Percentiles rank a stretch among this genome's conserved stretches.
These are phyloP conservation scores for Fremontodendron californicum DNA, from an alignment of 345 rosid species.

Conservation along the genomic window DNA sequence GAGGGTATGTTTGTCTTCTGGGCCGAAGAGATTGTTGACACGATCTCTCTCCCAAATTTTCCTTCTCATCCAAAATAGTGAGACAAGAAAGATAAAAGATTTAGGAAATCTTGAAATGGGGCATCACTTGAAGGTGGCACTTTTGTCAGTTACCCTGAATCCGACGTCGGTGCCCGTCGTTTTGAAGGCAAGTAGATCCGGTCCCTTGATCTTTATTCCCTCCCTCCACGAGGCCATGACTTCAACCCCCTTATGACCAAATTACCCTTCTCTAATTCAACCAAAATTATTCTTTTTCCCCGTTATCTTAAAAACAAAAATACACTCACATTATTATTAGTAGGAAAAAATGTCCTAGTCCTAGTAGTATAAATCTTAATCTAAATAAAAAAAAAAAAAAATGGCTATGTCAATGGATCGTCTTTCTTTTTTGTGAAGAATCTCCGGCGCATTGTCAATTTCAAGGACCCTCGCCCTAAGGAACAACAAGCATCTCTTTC, in stretches of 20 bases:
- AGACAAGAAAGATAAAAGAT: slow-evolving; percentile 58
- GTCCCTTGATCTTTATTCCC: slow-evolving; percentile 28
- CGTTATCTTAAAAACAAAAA: not conserved
- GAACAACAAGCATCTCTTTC: not conserved
- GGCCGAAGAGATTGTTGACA: not conserved
- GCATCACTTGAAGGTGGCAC: slow-evolving; percentile 50
- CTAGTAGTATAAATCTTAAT: not conserved
- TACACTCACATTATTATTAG: not conserved
- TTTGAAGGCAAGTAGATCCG: slow-evolving; percentile 71
- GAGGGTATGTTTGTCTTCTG: slow-evolving; percentile 20
- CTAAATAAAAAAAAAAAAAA: not conserved
- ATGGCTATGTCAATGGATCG: not conserved
- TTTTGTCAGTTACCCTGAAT: slow-evolving; percentile 46
- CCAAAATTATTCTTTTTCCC: not conserved
- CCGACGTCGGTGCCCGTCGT: slow-evolving; percentile 80
- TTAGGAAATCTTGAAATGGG: slow-evolving; percentile 62
- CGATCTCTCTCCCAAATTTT: slow-evolving; percentile 15
- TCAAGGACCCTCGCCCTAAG: slow-evolving; percentile 4
- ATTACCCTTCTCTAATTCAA: not conserved
- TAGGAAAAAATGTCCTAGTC: not conserved
- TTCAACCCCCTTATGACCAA: slow-evolving; percentile 11
- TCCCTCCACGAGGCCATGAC: slow-evolving; percentile 26
- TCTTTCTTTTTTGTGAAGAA: not conserved
- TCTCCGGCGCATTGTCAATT: slow-evolving; percentile 18
- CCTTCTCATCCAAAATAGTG: slow-evolving; percentile 32